Evolutionary conservation across 2,329 filamentous ascomycete genomes (phyloP), one percentile per base, ranked within the genome.

Genomic region (Neofusicoccum kwambonambiense): DNA sequence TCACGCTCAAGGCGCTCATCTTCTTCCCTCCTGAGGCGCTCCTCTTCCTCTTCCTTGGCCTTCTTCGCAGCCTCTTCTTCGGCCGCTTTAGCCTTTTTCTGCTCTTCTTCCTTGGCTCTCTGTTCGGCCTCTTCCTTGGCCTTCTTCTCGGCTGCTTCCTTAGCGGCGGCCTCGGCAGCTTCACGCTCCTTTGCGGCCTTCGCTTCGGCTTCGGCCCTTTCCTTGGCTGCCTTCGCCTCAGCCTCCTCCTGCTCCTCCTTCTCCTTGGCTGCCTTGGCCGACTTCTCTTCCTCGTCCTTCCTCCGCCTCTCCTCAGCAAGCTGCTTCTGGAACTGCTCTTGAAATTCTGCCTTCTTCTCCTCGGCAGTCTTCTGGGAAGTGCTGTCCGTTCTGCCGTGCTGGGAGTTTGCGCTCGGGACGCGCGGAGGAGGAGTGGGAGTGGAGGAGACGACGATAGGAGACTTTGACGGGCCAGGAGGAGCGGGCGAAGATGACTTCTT

Each of bases 341-440:
- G 90, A 68, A 84, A 83, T 12, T 80, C 80, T 31, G 74, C 75
- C 70, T 81, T 80, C 68, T 92, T 92, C 79, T 97, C 90, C 75
- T 94, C 77, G 13, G 87, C 86, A 1, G 90, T 90, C 84, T 95
- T 95, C 47, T 81, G 81, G 27, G 83, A 83, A 73, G 83, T 85
- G 78, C 89, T 93, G 60, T 96, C 92, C 15, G 87, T 83, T 47
- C 91, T 89, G 63, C 79, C 80, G 71, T 95, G 91, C 19, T 89
- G 83, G 19, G 88, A 83, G 49, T 83, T 86, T 19, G 82, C 83
- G 70, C 87, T 93, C 9, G 86, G 82, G 2, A 89, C 83, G 73
- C 92, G 93, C 27, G 92, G 91, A 12, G 93, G 92, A 27, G 81
- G 80, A 4, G 81, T 82, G 8, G 92, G 91, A 0, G 92, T 94